A percentile compares a stretch with the other conserved stretches of the same genome.
phyloP scores from a whole-genome alignment of 1,284 basidiomycete genomes.

The Cystobasidiaceae sp. region DNA sequence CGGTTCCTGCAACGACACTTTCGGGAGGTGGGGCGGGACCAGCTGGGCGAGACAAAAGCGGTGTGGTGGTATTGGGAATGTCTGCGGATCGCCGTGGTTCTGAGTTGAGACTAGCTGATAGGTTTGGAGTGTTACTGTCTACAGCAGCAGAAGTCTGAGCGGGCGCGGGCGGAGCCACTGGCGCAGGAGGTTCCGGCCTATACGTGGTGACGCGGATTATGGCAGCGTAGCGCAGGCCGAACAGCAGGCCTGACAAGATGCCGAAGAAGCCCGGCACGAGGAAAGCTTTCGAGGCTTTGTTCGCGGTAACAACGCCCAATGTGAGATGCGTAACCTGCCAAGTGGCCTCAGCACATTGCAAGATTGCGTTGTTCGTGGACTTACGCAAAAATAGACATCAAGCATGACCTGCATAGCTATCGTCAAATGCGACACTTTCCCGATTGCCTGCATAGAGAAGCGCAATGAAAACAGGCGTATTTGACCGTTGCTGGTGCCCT shows the following conservation, averaged over 20 bases:
- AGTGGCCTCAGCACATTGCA: background rate
- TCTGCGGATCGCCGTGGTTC: background rate
- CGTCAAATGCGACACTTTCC: slow-evolving; percentile 40
- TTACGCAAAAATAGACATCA: slow-evolving; percentile 43
- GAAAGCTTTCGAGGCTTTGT: slow-evolving; percentile 38
- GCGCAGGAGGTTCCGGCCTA: slow-evolving; percentile 11
- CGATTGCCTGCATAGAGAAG: slow-evolving; percentile 32
- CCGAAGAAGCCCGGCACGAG: slow-evolving; percentile 41
- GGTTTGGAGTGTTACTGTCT: background rate
- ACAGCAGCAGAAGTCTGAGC: background rate
- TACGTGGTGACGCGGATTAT: slow-evolving; percentile 38
- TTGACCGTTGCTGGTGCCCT: background rate
- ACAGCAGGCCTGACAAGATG: slow-evolving; percentile 40
- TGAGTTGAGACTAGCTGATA: too few relatives aligned
- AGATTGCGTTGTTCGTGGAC: background rate
- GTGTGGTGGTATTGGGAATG: slow-evolving; percentile 4
- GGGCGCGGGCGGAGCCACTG: slow-evolving; percentile 4
- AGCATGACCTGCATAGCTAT: slow-evolving; percentile 41
- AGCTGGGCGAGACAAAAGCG: slow-evolving; percentile 3
- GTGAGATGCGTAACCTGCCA: slow-evolving; percentile 36
- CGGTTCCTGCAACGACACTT: too few relatives aligned
- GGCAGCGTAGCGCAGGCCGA: slow-evolving; percentile 42
- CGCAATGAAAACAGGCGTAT: background rate
- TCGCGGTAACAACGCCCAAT: slow-evolving; percentile 36
- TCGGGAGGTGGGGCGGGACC: too few relatives aligned